Evolutionary conservation across 805 yeast species (phyloP).

Genomic region (Wickerhamiella kurtzmanii): DNA sequence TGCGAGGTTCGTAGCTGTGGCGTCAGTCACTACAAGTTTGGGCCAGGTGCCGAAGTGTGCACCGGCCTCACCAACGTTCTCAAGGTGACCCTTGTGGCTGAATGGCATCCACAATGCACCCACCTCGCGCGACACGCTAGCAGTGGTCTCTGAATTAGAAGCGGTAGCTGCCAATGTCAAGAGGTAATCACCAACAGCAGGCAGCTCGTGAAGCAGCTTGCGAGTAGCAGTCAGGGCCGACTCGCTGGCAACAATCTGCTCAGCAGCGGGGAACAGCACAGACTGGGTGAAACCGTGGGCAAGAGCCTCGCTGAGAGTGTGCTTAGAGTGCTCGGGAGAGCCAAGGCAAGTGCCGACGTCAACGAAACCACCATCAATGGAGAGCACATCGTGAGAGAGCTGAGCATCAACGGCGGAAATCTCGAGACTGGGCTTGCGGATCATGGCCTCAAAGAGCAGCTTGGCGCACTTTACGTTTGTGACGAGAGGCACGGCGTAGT

Average conservation of each 20-base stretch:
- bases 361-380: constrained; percentile 68
- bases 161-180: constrained; percentile 74
- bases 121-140: constrained; percentile 49
- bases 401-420: constrained; percentile 75
- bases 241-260: constrained; percentile 53
- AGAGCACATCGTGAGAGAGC: constrained; percentile 71
- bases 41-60: constrained; percentile 81
- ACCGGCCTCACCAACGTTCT: constrained; percentile 65
- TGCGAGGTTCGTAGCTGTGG: constrained; percentile 84
- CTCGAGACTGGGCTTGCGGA: constrained; percentile 37
- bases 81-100: constrained; percentile 28
- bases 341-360: constrained; percentile 65
- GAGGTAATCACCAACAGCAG: constrained; percentile 51
- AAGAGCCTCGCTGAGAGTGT: constrained; percentile 52
- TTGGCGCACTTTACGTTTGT: constrained; percentile 97
- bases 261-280: constrained; percentile 61
- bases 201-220: constrained; percentile 34
- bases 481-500: constrained; percentile 91
- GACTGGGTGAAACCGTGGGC: constrained; percentile 82
- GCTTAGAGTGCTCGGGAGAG: constrained; percentile 42
- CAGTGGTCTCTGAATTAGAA: constrained; percentile 46
- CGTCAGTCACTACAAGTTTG: constrained; percentile 85
- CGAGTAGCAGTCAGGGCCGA: constrained; percentile 53
- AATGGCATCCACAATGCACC: constrained; percentile 75
- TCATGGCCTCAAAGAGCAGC: constrained; percentile 83